Percentiles rank a stretch among this genome's conserved stretches.
Conservation (phyloP, 768 basidiomycete genomes). For the Mycena rosella region DNA sequence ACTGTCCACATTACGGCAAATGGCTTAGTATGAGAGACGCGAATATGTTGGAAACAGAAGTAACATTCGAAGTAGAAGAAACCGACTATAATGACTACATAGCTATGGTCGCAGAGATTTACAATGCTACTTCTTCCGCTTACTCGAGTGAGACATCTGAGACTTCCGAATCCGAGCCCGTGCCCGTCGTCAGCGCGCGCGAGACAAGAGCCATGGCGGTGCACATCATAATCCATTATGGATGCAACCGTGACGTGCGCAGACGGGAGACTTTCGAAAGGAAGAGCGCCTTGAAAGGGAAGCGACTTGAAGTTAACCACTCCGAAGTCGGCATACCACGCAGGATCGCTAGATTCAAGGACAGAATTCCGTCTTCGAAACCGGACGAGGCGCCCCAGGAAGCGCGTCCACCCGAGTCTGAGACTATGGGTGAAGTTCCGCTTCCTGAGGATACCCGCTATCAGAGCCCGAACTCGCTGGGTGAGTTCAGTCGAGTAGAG, state of each 20-base stretch:
- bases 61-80: slow-evolving; percentile 13
- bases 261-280: neutral
- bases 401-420: too few species aligned
- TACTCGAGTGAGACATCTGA: slow-evolving; percentile 11
- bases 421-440: too few species aligned
- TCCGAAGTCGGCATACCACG: neutral
- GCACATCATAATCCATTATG: neutral
- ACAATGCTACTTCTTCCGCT: slow-evolving; percentile 3
- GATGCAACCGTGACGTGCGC: neutral
- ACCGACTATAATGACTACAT: slow-evolving; percentile 25
- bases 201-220: neutral
- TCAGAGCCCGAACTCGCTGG: too few species aligned
- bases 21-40: slow-evolving; percentile 20
- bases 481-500: too few species aligned
- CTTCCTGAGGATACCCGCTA: too few species aligned
- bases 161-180: neutral
- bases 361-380: too few species aligned
- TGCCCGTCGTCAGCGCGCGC: neutral
- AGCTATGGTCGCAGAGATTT: slow-evolving; percentile 10
- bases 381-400: too few species aligned
- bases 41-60: slow-evolving; percentile 14
- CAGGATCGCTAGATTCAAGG: neutral
- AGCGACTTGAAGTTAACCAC: neutral
- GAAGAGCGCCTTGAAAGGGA: too few species aligned
- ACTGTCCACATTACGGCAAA: slow-evolving; percentile 34